Base-by-base conservation (phyloP, 177 flowering plant genomes). In the Vitis hybrid region DNA sequence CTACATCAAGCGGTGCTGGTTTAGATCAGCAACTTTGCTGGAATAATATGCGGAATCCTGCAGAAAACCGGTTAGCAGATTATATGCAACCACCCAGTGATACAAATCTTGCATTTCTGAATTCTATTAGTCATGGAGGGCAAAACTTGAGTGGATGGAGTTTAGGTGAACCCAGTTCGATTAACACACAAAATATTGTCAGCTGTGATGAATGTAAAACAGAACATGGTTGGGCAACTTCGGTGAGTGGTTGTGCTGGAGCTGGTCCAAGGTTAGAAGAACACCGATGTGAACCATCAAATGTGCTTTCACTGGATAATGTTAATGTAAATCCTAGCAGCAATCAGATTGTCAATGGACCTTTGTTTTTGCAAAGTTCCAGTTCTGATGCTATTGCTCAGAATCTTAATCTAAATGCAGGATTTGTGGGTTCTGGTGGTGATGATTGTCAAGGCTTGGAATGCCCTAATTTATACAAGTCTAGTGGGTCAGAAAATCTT, bases 211-310 rank as follows among this genome's bases (percentile, higher is more conserved):
- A 81, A 72, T 75, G 72, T 14, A 87, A 83, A 80, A 26, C 61
- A 34, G 88, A 85, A 64, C 78, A 69, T 75, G 86, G 78, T 26
- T 83, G 91, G 90, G 70, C 85, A 23, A 68, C 85, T 67, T 72
- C 86, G 0, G 60, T 73, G 30, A 70, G 57, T 69, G 61, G 72
- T 67, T 52, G 32, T 83, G 71, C 79, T 14, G 81, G 67, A 56
- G 50, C 74, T 66, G 82, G 79, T 70, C 66, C 84, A 21, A 72
- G 84, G 55, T 72, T 80, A 54, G 87, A 84, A 72, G 86, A 78
- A 67, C 72, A 74, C 65, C 72, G 26, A 64, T 77, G 54, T 75
- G 87, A 78, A 60, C 74, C 77, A 51, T 56, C 77, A 10, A 72
- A 69, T 77, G 40, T 72, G 49, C 74, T 72, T 73, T 77, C 79